Conservation (phyloP, 148 eudicot species). For the Cornus kousa region DNA sequence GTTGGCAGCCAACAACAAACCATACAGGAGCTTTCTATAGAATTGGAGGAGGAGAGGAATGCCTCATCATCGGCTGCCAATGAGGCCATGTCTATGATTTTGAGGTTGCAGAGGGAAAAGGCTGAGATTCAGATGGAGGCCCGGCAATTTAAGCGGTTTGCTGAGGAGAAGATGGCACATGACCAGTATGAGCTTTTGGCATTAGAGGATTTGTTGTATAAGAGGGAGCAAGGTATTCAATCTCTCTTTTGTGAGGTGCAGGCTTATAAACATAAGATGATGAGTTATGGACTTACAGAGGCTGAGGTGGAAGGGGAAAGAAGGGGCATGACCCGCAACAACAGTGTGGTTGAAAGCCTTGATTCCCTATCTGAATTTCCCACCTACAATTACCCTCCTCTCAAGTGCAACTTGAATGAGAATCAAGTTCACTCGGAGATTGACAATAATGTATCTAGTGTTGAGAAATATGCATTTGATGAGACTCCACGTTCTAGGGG, state of each 20-base stretch:
- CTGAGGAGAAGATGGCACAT: constrained; percentile 86
- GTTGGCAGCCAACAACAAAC: constrained; percentile 61
- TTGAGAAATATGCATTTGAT: constrained; percentile 67
- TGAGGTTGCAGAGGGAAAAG: constrained; percentile 85
- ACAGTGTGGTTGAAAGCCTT: constrained; percentile 33
- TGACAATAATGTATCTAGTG: constrained; percentile 53
- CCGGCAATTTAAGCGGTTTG: constrained; percentile 77
- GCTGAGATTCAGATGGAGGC: constrained; percentile 86
- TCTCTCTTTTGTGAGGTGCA: constrained; percentile 77
- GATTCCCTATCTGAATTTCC: constrained; percentile 47
- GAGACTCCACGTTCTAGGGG: constrained; percentile 61
- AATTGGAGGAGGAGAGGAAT: constrained; percentile 87
- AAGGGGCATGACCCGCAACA: constrained; percentile 32
- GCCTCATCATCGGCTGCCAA: constrained; percentile 87
- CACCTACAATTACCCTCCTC: constrained; percentile 60
- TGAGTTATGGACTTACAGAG: constrained; percentile 76
- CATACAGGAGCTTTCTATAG: constrained; percentile 58
- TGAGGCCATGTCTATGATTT: constrained; percentile 95
- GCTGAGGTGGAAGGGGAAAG: constrained; percentile 59
- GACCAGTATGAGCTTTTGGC: constrained; percentile 61
- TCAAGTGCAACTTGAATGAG: constrained; percentile 55
- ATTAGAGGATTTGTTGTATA: constrained; percentile 74
- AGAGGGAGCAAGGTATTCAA: constrained; percentile 70
- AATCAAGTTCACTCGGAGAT: constrained; percentile 37
- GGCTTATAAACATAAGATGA: constrained; percentile 80